phyloP scores from a whole-genome alignment of 352 stramenopile genomes.

The Pythium apleroticum region DNA sequence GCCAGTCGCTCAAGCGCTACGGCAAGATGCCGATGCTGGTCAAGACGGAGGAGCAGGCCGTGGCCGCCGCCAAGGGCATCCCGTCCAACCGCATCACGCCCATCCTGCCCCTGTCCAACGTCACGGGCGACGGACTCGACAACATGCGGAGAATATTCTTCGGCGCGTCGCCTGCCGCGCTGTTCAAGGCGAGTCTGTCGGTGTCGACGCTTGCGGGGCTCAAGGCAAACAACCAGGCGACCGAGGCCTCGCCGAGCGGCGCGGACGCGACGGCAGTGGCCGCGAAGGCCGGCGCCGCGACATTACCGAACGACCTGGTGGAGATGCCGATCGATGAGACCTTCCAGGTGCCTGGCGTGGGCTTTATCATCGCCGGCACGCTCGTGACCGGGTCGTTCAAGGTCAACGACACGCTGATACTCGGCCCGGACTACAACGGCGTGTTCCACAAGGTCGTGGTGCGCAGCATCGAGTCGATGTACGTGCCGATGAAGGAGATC shows the following conservation, averaged over 20 bases:
- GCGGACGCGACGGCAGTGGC: constrained; percentile 6
- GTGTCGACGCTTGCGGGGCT: constrained; percentile 55
- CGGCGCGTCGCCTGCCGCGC: constrained; percentile 58
- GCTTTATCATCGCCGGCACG: constrained; percentile 93
- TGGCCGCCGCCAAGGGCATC: constrained; percentile 87
- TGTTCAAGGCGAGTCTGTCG: constrained; percentile 75
- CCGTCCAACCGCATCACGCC: constrained; percentile 93
- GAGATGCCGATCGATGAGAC: constrained; percentile 90
- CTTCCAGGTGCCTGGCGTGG: constrained; percentile 92
- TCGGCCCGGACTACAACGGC: constrained; percentile 90
- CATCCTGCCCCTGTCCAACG: constrained; percentile 97
- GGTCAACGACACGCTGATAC: constrained; percentile 84
- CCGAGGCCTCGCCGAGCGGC: not conserved
- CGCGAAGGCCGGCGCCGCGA: not conserved
- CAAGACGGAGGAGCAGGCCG: constrained; percentile 84
- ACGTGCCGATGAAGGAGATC: constrained; percentile 88
- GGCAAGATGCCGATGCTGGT: constrained; percentile 94
- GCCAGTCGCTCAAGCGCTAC: constrained; percentile 85
- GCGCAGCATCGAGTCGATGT: constrained; percentile 90
- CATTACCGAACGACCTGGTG: constrained; percentile 39
- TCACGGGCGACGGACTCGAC: constrained; percentile 93
- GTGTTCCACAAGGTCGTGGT: constrained; percentile 86
- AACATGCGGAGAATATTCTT: constrained; percentile 78
- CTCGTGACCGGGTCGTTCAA: constrained; percentile 91
- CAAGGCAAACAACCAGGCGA: constrained; percentile 51